A percentile compares a stretch with the other conserved stretches of the same genome.
Conservation (phyloP, 306 rosid species). For the Quercus ilex region DNA sequence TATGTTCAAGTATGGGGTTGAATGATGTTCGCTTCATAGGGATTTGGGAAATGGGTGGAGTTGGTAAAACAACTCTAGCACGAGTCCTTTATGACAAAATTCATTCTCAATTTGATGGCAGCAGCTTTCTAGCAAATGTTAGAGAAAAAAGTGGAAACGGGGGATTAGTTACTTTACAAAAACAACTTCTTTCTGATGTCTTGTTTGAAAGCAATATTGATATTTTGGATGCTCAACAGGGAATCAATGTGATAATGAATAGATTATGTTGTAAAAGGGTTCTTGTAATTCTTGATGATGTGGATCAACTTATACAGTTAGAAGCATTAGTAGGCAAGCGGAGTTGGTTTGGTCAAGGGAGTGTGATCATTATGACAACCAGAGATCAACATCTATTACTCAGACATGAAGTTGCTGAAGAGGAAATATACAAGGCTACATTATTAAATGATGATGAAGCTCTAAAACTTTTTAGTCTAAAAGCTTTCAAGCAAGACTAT, state of each 20-base stretch:
- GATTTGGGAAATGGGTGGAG: slow-evolving; percentile 27
- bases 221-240: too few relatives aligned
- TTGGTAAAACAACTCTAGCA: slow-evolving; percentile 22
- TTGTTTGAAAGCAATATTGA: too few relatives aligned
- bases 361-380: not conserved
- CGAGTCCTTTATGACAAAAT: slow-evolving; percentile 11
- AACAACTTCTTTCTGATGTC: too few relatives aligned
- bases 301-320: not conserved
- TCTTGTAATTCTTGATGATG: slow-evolving; percentile 4
- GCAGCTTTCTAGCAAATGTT: slow-evolving; percentile 10
- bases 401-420: not conserved
- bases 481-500: not conserved
- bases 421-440: not conserved
- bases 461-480: not conserved
- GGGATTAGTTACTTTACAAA: too few relatives aligned
- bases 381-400: not conserved
- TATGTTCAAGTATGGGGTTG: not conserved
- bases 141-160: too few relatives aligned
- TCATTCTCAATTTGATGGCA: not conserved
- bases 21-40: not conserved
- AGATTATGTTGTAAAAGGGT: not conserved
- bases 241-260: too few relatives aligned
- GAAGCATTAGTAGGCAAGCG: not conserved
- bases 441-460: not conserved
- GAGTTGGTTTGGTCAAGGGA: not conserved